Evolutionary conservation across 805 yeast genomes (phyloP), one percentile per base, ranked within the genome.

Genomic region (Nakazawaea holstii): DNA sequence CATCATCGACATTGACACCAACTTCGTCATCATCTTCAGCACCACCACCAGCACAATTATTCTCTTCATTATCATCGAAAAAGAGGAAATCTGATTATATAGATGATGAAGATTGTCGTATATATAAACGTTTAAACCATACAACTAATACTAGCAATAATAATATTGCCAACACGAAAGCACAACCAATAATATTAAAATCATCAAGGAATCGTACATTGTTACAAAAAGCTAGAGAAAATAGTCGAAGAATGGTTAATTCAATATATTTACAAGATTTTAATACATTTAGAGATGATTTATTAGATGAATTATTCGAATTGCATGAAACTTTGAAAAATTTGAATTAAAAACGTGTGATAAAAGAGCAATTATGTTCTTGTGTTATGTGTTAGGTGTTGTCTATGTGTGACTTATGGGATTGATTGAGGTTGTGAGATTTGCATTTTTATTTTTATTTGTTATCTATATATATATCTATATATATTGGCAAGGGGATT

Each of bases 231-330:
- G 13, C 20, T 6, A 27, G n/a, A 8, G 37, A 29, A 20, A 17
- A 20, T 38, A 38, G 17, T 9, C 27, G 28, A 8, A 32, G 31
- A 9, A 20, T 32, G 8, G 29, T 45, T 5, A 46, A 35, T n/a
- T 46, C 37, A 8, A 15, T 46, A 6, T 46, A 46, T 37, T 33
- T 46, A 8, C 49, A 46, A 32, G 49, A 46, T 29, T 46, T 46
- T 31, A n/a, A n/a, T 13, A 11, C 11, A 15, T 37, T 46, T 15
- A 46, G 46, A 46, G 46, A 46, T 32, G 49, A 46, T 32, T 32
- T 46, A 14, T 24, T 41, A 15, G 45, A 41, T 24, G 49, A 46
- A 31, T 41, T 41, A 27, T 41, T 15, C 17, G 49, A 46, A 14
- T 46, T 46, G 31, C 35, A 41, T 29, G 46, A 41, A 7, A 6